Conservation (phyloP, 441 rosid genomes). For the Croton laevigatus region DNA sequence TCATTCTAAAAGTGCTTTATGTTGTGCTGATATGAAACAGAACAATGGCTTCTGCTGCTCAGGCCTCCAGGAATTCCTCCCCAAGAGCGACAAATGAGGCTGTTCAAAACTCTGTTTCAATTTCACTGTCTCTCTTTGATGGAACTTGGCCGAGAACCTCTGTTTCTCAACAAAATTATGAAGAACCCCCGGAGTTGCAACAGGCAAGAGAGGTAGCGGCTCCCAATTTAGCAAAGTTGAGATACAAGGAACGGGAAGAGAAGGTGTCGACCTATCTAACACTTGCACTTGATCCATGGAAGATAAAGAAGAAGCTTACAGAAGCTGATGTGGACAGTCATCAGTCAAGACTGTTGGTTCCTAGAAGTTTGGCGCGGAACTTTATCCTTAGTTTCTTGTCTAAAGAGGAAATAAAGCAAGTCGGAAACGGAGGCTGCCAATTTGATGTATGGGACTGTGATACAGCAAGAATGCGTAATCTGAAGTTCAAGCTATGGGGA, state of each 20-base stretch:
- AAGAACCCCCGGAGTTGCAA: too few relatives aligned
- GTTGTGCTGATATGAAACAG: slow-evolving; percentile 24
- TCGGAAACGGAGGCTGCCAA: neutral
- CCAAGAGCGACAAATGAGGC: slow-evolving; percentile 90
- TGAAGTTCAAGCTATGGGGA: neutral
- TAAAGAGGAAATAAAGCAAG: too few relatives aligned
- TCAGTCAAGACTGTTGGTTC: neutral
- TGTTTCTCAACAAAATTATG: too few relatives aligned
- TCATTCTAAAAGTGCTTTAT: slow-evolving; percentile 1
- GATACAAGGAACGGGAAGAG: too few relatives aligned
- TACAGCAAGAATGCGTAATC: neutral
- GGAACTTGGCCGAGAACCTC: too few relatives aligned
- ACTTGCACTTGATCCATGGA: neutral
- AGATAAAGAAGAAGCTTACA: neutral
- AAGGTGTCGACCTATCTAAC: too few relatives aligned
- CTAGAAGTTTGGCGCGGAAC: neutral
- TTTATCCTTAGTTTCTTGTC: too few relatives aligned
- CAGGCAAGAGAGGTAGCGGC: too few relatives aligned
- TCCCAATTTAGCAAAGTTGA: too few relatives aligned
- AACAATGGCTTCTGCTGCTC: slow-evolving; percentile 84
- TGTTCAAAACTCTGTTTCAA: too few relatives aligned
- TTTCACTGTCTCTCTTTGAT: too few relatives aligned
- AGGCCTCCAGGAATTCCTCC: slow-evolving; percentile 82
- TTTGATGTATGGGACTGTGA: neutral
- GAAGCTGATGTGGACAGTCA: neutral